phyloP scores from a whole-genome alignment of 768 basidiomycete species.

The Gautieria morchelliformis region DNA sequence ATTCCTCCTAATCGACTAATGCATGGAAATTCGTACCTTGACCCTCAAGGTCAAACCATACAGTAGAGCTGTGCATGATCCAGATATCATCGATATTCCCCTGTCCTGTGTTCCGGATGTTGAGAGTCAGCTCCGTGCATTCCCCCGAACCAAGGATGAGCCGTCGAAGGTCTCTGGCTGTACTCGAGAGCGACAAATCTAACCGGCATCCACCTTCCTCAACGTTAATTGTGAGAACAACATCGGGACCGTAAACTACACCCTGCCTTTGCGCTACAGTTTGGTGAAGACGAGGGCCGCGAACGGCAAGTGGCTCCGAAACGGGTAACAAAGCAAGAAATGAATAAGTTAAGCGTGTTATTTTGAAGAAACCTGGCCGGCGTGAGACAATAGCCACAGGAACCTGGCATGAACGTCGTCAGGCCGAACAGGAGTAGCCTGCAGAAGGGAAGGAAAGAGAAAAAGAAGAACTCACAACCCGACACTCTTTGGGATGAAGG shows the following conservation, averaged over 20 bases:
- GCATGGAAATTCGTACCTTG: neutral
- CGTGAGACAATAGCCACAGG: conserved; percentile 51
- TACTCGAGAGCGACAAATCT: conserved; percentile 28
- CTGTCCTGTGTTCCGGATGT: conserved; percentile 59
- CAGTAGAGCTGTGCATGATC: conserved; percentile 41
- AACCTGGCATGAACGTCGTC: conserved; percentile 32
- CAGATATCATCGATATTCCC: conserved; percentile 58
- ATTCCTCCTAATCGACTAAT: neutral
- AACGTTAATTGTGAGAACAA: conserved; percentile 49
- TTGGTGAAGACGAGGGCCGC: conserved; percentile 69
- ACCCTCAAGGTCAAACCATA: neutral
- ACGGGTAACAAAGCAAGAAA: conserved; percentile 69
- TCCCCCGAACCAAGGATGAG: conserved; percentile 63
- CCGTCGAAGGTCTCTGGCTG: conserved; percentile 35
- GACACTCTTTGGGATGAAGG: conserved; percentile 54
- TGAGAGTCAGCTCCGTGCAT: conserved; percentile 39
- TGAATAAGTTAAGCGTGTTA: conserved; percentile 52
- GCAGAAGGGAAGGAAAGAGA: neutral
- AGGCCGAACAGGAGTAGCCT: neutral
- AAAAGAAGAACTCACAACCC: conserved; percentile 37
- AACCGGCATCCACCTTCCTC: conserved; percentile 59
- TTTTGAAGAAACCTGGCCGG: conserved; percentile 39
- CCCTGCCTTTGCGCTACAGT: conserved; percentile 61
- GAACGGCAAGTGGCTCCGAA: conserved; percentile 53
- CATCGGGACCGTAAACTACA: conserved; percentile 65